Evolutionary conservation across 345 rosid species (phyloP).

Genomic region (Capsella bursapastoris): DNA sequence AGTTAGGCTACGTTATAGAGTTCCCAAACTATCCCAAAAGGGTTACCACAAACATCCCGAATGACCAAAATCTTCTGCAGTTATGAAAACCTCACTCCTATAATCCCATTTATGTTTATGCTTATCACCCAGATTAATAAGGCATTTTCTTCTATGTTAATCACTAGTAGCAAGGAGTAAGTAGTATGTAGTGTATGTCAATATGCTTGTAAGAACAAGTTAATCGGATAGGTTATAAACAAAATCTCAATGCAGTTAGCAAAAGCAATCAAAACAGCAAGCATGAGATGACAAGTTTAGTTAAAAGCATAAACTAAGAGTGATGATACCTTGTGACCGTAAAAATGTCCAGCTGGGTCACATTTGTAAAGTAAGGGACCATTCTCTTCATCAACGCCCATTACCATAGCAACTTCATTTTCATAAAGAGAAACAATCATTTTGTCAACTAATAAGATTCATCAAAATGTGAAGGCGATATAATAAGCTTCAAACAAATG

Average conservation of each 20-base stretch:
- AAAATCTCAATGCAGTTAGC: background rate
- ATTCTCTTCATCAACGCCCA: slow-evolving; percentile 91
- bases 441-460: background rate
- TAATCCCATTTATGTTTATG: background rate
- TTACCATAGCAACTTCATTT: slow-evolving; percentile 80
- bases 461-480: background rate
- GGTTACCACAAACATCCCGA: background rate
- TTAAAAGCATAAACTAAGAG: slow-evolving; percentile 1
- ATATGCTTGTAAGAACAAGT: slow-evolving; percentile 2
- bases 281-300: slow-evolving; percentile 4
- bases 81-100: background rate
- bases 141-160: background rate
- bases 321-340: slow-evolving; percentile 81
- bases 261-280: background rate
- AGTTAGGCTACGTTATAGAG: background rate
- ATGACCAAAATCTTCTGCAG: background rate
- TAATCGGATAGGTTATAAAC: background rate
- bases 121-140: background rate
- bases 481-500: background rate
- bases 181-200: slow-evolving; percentile 1
- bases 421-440: slow-evolving; percentile 12
- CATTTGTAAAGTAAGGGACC: slow-evolving; percentile 94
- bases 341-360: slow-evolving; percentile 98
- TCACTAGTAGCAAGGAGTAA: background rate
- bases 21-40: background rate